Base-by-base conservation (phyloP, 495 filamentous ascomycete genomes). In the Aspergillus wentii region DNA sequence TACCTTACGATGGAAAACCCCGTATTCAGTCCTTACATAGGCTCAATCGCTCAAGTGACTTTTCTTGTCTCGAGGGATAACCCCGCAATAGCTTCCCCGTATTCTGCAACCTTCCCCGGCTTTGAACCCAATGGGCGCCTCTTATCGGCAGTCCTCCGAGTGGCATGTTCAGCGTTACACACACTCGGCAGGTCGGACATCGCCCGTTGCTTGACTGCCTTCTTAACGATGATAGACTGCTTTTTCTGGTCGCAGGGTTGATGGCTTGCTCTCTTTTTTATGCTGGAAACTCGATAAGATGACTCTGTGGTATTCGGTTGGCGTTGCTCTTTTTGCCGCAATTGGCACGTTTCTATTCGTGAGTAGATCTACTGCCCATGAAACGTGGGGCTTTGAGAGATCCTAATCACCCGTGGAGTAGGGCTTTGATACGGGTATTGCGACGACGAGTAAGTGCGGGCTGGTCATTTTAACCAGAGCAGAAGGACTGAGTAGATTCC, bases 361-460 rank as follows among this genome's bases (percentile, higher is more conserved):
- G 8, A 13, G 25, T 14, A 16, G 11, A n/a, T 17, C 23, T 25
- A 8, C 30, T 40, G 6, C 15, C 33, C 33, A 11, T 35, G 35
- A 48, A 6, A n/a, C 4, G 26, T 4, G 4, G 3, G 26, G 11
- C 4, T 29, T 10, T 18, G 11, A 17, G 18, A n/a, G 14, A 11
- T 20, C 19, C 16, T 43, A 34, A 20, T 28, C n/a, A 27, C 0
- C 17, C 11, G 16, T 55, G 26, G 26, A 29, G 3, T 29, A 76
- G 74, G 74, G 74, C 8, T 78, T 75, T 45, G 74, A 76, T 49
- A 75, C 72, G 2, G 74, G 74, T 27, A 76, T 78, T 50, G 73
- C 71, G n/a, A 78, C 72, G 17, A 76, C 74, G 11, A 76, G 74
- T 77, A 38, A 66, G 73, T 66, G 13, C n/a, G 13, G 8, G 8